Evolutionary conservation across 352 stramenopile genomes (phyloP).

Genomic region (Phytopythium litorale): DNA sequence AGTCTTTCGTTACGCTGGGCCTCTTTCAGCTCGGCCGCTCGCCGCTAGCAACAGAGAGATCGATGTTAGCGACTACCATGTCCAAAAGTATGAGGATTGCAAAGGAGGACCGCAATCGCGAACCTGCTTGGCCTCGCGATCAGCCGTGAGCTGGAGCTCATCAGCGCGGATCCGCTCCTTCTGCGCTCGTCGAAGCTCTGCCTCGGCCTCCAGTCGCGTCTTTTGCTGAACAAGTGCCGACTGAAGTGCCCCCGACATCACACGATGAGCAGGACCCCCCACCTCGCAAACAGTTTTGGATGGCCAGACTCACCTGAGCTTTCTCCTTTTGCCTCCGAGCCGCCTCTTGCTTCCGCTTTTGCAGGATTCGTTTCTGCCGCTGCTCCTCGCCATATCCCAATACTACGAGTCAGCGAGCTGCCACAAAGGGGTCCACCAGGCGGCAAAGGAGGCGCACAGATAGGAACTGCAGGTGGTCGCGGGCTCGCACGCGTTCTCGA

Average conservation of each 20-base stretch:
- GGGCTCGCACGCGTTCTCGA: conserved; percentile 23
- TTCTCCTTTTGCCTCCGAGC: conserved; percentile 52
- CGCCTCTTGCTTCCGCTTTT: conserved; percentile 38
- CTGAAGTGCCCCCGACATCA: conserved; percentile 10
- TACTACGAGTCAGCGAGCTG: neutral
- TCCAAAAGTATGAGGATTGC: no score
- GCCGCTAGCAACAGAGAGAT: conserved; percentile 18
- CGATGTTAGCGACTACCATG: neutral
- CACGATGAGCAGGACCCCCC: neutral
- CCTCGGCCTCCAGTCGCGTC: conserved; percentile 32
- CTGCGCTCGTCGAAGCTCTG: conserved; percentile 23
- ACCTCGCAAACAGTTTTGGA: no score
- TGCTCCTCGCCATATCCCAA: conserved; percentile 8
- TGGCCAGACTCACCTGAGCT: conserved; percentile 22
- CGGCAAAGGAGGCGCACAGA: conserved; percentile 17
- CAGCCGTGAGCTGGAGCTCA: conserved; percentile 28
- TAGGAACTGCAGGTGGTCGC: conserved; percentile 51
- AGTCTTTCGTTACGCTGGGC: conserved; percentile 36
- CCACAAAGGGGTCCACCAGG: neutral
- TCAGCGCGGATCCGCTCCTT: conserved; percentile 51
- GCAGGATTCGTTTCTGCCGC: conserved; percentile 47
- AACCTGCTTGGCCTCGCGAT: conserved; percentile 41
- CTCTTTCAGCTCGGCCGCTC: conserved; percentile 29
- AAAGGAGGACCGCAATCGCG: neutral
- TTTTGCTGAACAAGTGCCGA: conserved; percentile 36